Conservation (phyloP, 2,329 filamentous ascomycete genomes). For the Aspergillus sp. region DNA sequence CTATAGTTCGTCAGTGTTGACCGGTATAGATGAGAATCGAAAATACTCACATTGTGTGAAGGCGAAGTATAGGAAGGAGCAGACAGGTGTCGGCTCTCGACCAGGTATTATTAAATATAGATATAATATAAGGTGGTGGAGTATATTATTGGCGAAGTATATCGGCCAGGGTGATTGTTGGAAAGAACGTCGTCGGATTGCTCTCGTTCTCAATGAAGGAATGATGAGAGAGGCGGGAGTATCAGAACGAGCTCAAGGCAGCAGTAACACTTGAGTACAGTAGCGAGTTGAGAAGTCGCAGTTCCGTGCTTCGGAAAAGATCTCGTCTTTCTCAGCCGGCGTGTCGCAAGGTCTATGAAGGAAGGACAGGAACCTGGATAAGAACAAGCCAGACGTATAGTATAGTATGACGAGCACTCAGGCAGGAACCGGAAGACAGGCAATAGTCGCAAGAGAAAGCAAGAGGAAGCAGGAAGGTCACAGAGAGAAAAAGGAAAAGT, state of each 20-base stretch:
- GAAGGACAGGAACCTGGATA: constrained; percentile 37
- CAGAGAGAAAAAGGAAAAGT: constrained; percentile 19
- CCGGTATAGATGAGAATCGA: neutral
- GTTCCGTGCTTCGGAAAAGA: constrained; percentile 2
- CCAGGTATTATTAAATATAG: constrained; percentile 17
- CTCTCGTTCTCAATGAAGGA: constrained; percentile 28
- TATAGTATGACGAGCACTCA: constrained; percentile 16
- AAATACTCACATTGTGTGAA: constrained; percentile 6
- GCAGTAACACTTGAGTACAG: neutral
- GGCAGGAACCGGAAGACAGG: constrained; percentile 26
- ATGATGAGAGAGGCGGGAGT: constrained; percentile 8
- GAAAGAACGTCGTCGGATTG: constrained; percentile 30
- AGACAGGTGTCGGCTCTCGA: constrained; percentile 6
- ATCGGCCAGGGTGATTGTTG: constrained; percentile 7
- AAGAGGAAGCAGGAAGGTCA: constrained; percentile 27
- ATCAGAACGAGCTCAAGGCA: constrained; percentile 1
- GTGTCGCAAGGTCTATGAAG: constrained; percentile 19
- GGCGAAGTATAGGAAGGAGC: neutral
- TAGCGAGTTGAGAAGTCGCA: neutral
- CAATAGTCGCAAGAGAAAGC: constrained; percentile 21
- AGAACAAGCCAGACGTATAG: constrained; percentile 22
- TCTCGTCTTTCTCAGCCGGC: neutral
- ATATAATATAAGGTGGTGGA: constrained; percentile 4
- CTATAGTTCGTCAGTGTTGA: constrained; percentile 5
- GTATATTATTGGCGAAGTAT: neutral